phyloP scores from a whole-genome alignment of 140 eudicot species.

The Oenanthe javanica region DNA sequence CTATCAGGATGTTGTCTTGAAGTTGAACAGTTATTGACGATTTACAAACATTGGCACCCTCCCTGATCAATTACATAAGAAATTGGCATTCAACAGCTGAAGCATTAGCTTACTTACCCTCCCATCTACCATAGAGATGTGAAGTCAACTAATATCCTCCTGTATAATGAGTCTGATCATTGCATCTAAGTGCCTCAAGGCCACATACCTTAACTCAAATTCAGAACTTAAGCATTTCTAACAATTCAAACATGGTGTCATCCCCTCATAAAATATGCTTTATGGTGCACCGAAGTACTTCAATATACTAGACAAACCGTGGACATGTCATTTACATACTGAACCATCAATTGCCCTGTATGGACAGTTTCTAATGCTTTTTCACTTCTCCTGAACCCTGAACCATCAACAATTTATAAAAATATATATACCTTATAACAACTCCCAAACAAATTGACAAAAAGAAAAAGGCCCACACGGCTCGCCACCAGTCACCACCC shows the following conservation, averaged over 20 bases:
- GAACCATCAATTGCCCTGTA: too few relatives aligned
- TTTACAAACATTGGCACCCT: slow-evolving; percentile 49
- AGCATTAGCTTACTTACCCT: slow-evolving; percentile 43
- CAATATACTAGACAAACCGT: neutral
- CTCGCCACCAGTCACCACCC: neutral
- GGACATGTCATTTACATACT: neutral
- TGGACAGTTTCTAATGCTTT: neutral
- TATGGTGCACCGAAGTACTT: neutral
- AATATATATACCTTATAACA: neutral
- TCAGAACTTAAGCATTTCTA: neutral
- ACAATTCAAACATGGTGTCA: neutral
- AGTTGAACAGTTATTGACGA: slow-evolving; percentile 45
- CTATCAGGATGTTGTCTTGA: slow-evolving; percentile 53
- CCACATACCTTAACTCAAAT: neutral
- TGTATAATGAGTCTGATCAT: slow-evolving; percentile 29
- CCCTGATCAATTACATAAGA: slow-evolving; percentile 38
- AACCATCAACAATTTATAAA: neutral
- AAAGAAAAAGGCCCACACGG: neutral
- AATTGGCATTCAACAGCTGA: slow-evolving; percentile 29
- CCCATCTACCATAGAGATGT: slow-evolving; percentile 62
- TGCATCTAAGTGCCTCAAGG: neutral
- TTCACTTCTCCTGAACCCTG: neutral
- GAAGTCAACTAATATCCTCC: slow-evolving; percentile 47
- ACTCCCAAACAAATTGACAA: neutral
- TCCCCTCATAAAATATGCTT: neutral